Percentiles rank a stretch among this genome's conserved stretches.
Conservation (phyloP, 345 rosid species). For the Populus deltoides region DNA sequence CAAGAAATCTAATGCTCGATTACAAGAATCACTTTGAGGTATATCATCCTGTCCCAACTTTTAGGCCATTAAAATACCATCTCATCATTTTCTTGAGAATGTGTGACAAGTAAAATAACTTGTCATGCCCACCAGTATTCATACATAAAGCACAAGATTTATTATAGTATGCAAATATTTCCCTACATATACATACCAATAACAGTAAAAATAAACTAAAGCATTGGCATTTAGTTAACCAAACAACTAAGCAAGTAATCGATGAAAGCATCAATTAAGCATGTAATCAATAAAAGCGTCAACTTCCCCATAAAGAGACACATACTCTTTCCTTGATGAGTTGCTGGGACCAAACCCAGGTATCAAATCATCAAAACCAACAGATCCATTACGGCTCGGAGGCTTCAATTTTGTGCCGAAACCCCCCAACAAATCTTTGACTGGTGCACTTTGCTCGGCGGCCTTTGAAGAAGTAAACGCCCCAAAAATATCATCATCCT, state of each 20-base stretch:
- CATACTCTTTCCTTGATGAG: constrained; percentile 45
- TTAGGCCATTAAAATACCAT: background rate
- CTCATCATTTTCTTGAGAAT: background rate
- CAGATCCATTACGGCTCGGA: constrained; percentile 26
- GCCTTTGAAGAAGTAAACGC: constrained; percentile 39
- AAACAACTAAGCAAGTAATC: background rate
- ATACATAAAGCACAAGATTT: background rate
- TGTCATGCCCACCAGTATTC: background rate
- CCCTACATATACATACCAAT: background rate
- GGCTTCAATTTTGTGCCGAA: constrained; percentile 33
- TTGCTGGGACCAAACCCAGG: constrained; percentile 67
- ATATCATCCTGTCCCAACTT: background rate
- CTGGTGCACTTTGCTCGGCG: constrained; percentile 29
- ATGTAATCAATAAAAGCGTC: background rate
- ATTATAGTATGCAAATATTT: background rate
- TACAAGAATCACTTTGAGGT: background rate
- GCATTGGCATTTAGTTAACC: background rate
- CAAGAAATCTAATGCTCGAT: background rate
- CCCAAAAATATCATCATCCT: constrained; percentile 39
- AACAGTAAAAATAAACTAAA: background rate
- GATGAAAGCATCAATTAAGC: background rate
- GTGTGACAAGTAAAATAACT: background rate
- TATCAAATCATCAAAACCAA: constrained; percentile 60
- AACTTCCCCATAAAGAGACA: background rate
- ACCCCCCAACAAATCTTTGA: constrained; percentile 63